A percentile compares a stretch with the other conserved stretches of the same genome.
Evolutionary conservation across 2,329 filamentous ascomycete genomes (phyloP).

Genomic region (Pseudohalonectria lignicola): DNA sequence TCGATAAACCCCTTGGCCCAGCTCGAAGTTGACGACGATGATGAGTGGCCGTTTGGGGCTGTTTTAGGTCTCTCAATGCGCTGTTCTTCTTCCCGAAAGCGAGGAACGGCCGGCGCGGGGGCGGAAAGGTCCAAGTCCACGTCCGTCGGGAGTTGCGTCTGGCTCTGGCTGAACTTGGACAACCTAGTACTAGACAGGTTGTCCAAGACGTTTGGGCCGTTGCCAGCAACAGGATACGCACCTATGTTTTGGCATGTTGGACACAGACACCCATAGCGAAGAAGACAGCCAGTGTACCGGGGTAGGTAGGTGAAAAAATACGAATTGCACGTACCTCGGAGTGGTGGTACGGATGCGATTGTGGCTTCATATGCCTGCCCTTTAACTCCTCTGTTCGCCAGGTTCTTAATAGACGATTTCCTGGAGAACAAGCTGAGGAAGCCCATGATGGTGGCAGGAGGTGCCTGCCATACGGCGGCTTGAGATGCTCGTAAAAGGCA

Average conservation of each 20-base stretch:
- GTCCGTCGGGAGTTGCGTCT: conserved; percentile 11
- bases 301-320: background rate
- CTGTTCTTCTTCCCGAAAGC: conserved; percentile 13
- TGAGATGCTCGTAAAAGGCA: background rate
- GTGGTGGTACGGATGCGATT: conserved; percentile 7
- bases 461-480: conserved; percentile 11
- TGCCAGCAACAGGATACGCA: conserved; percentile 27
- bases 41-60: conserved; percentile 12
- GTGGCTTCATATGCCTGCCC: conserved; percentile 12
- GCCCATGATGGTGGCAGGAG: conserved; percentile 14
- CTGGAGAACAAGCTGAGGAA: conserved; percentile 18
- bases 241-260: conserved; percentile 15
- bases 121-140: conserved; percentile 12
- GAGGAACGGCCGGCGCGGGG: conserved; percentile 18
- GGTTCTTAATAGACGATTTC: conserved; percentile 11
- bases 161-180: conserved; percentile 14
- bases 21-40: background rate
- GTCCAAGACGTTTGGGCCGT: conserved; percentile 25
- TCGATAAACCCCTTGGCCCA: background rate
- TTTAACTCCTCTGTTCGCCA: conserved; percentile 5
- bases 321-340: conserved; percentile 11
- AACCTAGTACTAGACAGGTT: conserved; percentile 23
- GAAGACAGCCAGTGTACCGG: conserved; percentile 2
- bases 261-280: too few relatives aligned
- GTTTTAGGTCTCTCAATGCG: conserved; percentile 23